phyloP scores from a whole-genome alignment of 164 flowering plant species.

The Vitis cinerea region DNA sequence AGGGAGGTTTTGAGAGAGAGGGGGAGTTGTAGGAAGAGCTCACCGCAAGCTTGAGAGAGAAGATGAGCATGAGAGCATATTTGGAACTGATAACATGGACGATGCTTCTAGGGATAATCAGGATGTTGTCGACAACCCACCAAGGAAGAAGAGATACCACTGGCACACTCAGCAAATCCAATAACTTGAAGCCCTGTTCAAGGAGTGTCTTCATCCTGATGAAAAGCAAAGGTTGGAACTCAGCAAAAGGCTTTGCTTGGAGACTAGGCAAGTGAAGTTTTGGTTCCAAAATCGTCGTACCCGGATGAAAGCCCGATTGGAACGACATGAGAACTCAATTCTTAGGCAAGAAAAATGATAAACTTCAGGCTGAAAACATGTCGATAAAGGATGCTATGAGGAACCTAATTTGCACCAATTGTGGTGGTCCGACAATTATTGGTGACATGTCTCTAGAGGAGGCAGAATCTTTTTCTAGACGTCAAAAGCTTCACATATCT shows the following conservation, averaged over 20 bases:
- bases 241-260: conserved; percentile 75
- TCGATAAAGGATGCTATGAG: conserved; percentile 87
- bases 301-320: conserved; percentile 98
- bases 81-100: conserved; percentile 89
- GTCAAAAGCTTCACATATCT: conserved; percentile 51
- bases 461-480: conserved; percentile 59
- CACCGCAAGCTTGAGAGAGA: conserved; percentile 28
- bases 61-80: conserved; percentile 92
- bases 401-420: conserved; percentile 83
- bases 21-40: no score
- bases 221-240: conserved; percentile 94
- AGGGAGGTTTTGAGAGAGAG: no score
- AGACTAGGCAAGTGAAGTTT: conserved; percentile 91
- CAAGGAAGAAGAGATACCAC: conserved; percentile 86
- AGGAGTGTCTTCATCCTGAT: conserved; percentile 98
- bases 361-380: conserved; percentile 88
- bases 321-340: conserved; percentile 87
- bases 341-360: conserved; percentile 86
- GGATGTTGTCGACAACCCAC: conserved; percentile 71
- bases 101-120: conserved; percentile 86
- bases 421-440: conserved; percentile 88
- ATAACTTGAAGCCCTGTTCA: conserved; percentile 87
- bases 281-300: conserved; percentile 98
- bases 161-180: conserved; percentile 99
- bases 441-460: conserved; percentile 89